Evolutionary conservation across 1,139 yeast genomes (phyloP).

Genomic region (Diutina siamensis): DNA sequence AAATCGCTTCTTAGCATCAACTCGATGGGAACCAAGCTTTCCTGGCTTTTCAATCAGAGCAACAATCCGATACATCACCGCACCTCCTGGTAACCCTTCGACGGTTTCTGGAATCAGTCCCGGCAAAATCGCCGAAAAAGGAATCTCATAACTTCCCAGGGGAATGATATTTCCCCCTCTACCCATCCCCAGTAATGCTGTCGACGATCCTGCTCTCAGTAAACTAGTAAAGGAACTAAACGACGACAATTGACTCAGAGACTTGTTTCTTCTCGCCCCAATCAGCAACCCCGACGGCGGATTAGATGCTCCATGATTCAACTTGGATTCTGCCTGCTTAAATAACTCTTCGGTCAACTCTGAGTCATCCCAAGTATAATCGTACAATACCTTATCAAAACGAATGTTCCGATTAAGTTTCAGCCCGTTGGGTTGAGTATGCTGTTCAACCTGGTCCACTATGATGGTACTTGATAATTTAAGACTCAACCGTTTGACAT

Average conservation of each 20-base stretch:
- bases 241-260: constrained; percentile 18
- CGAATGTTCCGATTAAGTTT: constrained; percentile 29
- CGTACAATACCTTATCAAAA: constrained; percentile 58
- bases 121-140: constrained; percentile 76
- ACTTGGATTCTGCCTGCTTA: constrained; percentile 19
- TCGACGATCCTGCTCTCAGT: constrained; percentile 5
- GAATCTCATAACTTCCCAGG: constrained; percentile 83
- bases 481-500: constrained; percentile 51
- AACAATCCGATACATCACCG: constrained; percentile 64
- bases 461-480: constrained; percentile 50
- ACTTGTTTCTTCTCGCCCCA: constrained; percentile 14
- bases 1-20: constrained; percentile 60
- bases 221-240: constrained; percentile 7
- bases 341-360: constrained; percentile 29
- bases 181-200: constrained; percentile 10
- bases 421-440: neutral
- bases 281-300: neutral
- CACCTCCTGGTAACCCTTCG: constrained; percentile 82
- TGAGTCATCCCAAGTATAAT: constrained; percentile 64
- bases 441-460: constrained; percentile 21
- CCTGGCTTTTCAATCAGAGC: constrained; percentile 80
- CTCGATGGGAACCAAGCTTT: constrained; percentile 32
- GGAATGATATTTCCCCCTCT: constrained; percentile 21
- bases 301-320: neutral
- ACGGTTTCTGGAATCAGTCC: constrained; percentile 82